phyloP scores from a whole-genome alignment of 2,329 filamentous ascomycete species.

The Cadophora gregata region DNA sequence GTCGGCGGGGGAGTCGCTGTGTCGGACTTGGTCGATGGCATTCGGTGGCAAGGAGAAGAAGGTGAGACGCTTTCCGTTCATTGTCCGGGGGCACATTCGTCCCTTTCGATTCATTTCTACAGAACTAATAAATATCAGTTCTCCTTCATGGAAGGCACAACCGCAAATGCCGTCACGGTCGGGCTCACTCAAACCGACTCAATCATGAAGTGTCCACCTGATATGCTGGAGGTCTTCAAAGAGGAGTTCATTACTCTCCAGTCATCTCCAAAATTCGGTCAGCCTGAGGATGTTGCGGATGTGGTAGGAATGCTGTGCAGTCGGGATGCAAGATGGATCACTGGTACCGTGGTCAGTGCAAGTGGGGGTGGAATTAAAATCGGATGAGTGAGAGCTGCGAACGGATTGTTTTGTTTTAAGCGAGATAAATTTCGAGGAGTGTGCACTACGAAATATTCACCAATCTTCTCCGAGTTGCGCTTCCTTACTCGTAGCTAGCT shows the following conservation, averaged over 20 bases:
- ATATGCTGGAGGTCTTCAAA: conserved; percentile 44
- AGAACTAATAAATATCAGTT: conserved; percentile 34
- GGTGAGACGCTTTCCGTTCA: conserved; percentile 16
- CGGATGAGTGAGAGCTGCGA: conserved; percentile 16
- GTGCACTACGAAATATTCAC: background rate
- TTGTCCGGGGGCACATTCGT: background rate
- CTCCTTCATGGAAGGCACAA: conserved; percentile 46
- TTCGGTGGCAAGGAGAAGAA: conserved; percentile 46
- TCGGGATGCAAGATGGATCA: conserved; percentile 46
- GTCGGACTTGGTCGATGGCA: conserved; percentile 47
- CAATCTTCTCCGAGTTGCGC: background rate
- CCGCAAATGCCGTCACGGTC: conserved; percentile 45
- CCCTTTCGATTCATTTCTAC: background rate
- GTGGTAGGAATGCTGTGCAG: conserved; percentile 46
- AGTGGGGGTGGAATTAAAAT: conserved; percentile 48
- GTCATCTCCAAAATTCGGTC: conserved; percentile 44
- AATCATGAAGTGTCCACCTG: conserved; percentile 44
- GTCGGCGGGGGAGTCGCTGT: conserved; percentile 46
- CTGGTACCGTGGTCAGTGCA: conserved; percentile 46
- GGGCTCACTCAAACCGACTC: conserved; percentile 46
- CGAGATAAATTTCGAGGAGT: background rate
- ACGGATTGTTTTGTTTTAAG: background rate
- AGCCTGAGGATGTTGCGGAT: conserved; percentile 47
- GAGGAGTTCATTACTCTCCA: conserved; percentile 46
- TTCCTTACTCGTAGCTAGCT: background rate